Base-by-base conservation (phyloP, 352 stramenopile species). In the Pythium myriotylum region DNA sequence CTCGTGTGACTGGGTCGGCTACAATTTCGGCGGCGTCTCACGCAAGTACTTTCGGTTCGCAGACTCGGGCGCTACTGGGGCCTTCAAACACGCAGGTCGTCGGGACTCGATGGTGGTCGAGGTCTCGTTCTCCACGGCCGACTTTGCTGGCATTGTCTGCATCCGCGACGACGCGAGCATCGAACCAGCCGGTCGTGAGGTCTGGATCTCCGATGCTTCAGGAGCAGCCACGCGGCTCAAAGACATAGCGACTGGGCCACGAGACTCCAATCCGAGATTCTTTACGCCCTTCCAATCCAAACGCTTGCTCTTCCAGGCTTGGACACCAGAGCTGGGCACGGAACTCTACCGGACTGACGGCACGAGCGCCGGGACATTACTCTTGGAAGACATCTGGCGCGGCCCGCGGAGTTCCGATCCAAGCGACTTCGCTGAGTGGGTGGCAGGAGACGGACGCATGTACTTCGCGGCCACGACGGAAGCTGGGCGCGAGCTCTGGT, bases 131-230 rank as follows among this genome's bases (percentile, higher is more conserved):
- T 42, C 59, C 10, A 76, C 69, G 10, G 43, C 65, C 3, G 59
- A 82, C 2, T 95, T 95, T 60, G 87, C 85, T 17, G 87, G 87
- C 17, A 86, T 94, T 33, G 65, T 95, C n/a, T 96, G 87, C 52
- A 43, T 89, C 23, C 62, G 46, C 16, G 69, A 81, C 32, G 47
- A 53, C 1, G 22, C 23, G 20, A 42, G 12, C 20, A 37, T 5
- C 9, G 32, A 29, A 50, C 40, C 56, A 22, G 50, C 52, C 32
- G 81, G 77, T 0, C 41, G 57, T 17, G 84, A 94, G 66, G 67
- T 96, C 7, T 96, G 87, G 87, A 52, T 66, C 22, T 76, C 73
- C 1, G 81, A 93, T 49, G 81, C 33, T 6, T 19, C 50, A 2
- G 76, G 55, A 22, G 46, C 73, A 13, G 83, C 77, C 10, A 61